Evolutionary conservation across 768 basidiomycete genomes (phyloP).

Genomic region (Boletellus sp.): DNA sequence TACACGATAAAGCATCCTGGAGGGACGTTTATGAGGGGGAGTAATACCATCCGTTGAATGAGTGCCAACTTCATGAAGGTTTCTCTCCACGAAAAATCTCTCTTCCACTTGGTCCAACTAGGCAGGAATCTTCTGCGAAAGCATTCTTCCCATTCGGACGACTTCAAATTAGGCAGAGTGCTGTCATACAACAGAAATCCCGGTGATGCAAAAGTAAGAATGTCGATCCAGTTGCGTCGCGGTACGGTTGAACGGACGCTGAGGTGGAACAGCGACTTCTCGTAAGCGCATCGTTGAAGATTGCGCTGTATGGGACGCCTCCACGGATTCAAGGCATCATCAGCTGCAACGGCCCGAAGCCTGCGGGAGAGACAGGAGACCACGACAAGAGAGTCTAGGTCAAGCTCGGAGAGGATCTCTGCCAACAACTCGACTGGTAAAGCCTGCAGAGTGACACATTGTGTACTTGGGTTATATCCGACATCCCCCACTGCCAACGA

Average conservation of each 20-base stretch:
- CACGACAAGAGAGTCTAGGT: constrained; percentile 55
- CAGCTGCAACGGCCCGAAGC: constrained; percentile 55
- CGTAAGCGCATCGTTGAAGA: constrained; percentile 46
- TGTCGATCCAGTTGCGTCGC: constrained; percentile 76
- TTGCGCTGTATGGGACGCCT: constrained; percentile 62
- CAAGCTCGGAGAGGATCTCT: constrained; percentile 66
- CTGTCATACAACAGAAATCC: constrained; percentile 63
- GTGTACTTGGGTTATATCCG: neutral
- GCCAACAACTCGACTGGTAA: constrained; percentile 78
- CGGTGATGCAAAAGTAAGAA: constrained; percentile 59
- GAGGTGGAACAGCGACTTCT: constrained; percentile 51
- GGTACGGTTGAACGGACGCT: constrained; percentile 64
- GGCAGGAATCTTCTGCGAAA: constrained; percentile 71
- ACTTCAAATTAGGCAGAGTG: constrained; percentile 63
- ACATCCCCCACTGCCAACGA: neutral
- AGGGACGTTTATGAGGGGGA: constrained; percentile 9
- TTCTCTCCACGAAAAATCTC: constrained; percentile 59
- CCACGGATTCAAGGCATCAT: constrained; percentile 72
- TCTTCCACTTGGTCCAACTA: constrained; percentile 71
- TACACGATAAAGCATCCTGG: constrained; percentile 57
- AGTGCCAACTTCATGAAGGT: constrained; percentile 59
- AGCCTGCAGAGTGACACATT: constrained; percentile 34
- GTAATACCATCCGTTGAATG: constrained; percentile 1
- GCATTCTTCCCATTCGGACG: constrained; percentile 71
- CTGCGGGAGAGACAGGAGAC: constrained; percentile 60